Evolutionary conservation across 164 flowering plant genomes (phyloP).

Genomic region (Stephania cephalantha): DNA sequence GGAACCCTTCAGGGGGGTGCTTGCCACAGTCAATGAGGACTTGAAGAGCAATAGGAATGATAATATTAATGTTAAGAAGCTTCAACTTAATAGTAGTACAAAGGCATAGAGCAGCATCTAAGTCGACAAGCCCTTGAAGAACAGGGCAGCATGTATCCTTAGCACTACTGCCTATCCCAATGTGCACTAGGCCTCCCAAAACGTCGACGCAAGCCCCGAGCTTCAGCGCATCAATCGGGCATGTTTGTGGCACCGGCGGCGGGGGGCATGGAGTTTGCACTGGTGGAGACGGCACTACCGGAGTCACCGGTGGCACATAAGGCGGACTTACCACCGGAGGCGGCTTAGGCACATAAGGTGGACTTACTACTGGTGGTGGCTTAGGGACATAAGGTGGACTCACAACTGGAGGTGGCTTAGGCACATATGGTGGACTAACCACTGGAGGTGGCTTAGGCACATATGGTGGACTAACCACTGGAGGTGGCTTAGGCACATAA

Average conservation of each 20-base stretch:
- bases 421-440: slow-evolving; percentile 2
- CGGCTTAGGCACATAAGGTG: slow-evolving; percentile 13
- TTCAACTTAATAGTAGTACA: slow-evolving; percentile 62
- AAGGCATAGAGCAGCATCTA: slow-evolving; percentile 66
- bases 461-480: slow-evolving; percentile 3
- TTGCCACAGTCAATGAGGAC: slow-evolving; percentile 63
- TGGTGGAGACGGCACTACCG: slow-evolving; percentile 3
- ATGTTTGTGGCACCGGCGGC: slow-evolving; percentile 30
- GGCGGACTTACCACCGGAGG: slow-evolving; percentile 10
- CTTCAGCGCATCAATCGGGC: slow-evolving; percentile 63
- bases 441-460: slow-evolving; percentile 9
- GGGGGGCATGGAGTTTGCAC: slow-evolving; percentile 17
- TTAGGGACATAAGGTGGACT: slow-evolving; percentile 8
- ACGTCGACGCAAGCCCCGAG: slow-evolving; percentile 64
- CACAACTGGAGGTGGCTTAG: slow-evolving; percentile 3
- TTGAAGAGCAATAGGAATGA: slow-evolving; percentile 53
- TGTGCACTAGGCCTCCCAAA: slow-evolving; percentile 50
- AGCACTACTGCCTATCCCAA: slow-evolving; percentile 43
- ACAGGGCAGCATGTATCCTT: slow-evolving; percentile 56
- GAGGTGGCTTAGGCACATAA: not conserved
- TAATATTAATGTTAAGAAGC: slow-evolving; percentile 43
- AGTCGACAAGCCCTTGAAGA: slow-evolving; percentile 43
- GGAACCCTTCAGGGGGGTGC: slow-evolving; percentile 48
- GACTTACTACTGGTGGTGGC: slow-evolving; percentile 9
- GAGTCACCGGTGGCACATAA: not conserved